Percentiles rank a stretch among this genome's conserved stretches.
These are phyloP conservation scores for Leccinum imitatum DNA, from an alignment of 768 basidiomycete genomes.

Conservation along the genomic window DNA sequence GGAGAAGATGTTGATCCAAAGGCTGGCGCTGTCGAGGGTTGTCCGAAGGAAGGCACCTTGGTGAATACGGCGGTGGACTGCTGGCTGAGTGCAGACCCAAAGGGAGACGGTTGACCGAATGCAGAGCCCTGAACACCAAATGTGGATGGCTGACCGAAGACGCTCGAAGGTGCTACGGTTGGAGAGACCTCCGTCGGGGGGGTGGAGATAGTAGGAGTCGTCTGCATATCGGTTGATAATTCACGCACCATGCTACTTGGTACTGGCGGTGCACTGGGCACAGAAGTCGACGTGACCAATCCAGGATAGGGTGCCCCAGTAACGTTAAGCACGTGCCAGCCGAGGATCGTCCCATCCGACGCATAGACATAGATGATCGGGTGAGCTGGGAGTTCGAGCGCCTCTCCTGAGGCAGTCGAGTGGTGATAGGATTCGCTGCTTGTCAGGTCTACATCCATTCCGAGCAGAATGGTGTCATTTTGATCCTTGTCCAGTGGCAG, in stretches of 20 bases:
- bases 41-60: slow-evolving; percentile 24
- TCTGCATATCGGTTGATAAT: slow-evolving; percentile 32
- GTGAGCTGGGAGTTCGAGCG: slow-evolving; percentile 42
- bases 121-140: slow-evolving; percentile 25
- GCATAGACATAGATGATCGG: slow-evolving; percentile 76
- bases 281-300: slow-evolving; percentile 38
- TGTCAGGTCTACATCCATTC: slow-evolving; percentile 67
- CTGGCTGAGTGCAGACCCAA: slow-evolving; percentile 19
- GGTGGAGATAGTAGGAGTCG: slow-evolving; percentile 22
- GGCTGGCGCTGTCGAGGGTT: slow-evolving; percentile 8
- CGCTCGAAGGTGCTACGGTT: slow-evolving; percentile 32
- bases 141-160: slow-evolving; percentile 36
- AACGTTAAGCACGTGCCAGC: slow-evolving; percentile 66
- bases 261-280: slow-evolving; percentile 5
- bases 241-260: slow-evolving; percentile 28
- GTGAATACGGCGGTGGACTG: slow-evolving; percentile 26
- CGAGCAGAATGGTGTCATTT: slow-evolving; percentile 69
- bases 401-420: slow-evolving; percentile 42
- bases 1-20: slow-evolving; percentile 15
- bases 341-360: slow-evolving; percentile 75
- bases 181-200: slow-evolving; percentile 19
- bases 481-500: slow-evolving; percentile 68
- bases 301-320: slow-evolving; percentile 54
- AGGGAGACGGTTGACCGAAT: slow-evolving; percentile 35
- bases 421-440: slow-evolving; percentile 39